Conservation (phyloP, 305 asterid genomes). For the Fraxinus angustifolia region DNA sequence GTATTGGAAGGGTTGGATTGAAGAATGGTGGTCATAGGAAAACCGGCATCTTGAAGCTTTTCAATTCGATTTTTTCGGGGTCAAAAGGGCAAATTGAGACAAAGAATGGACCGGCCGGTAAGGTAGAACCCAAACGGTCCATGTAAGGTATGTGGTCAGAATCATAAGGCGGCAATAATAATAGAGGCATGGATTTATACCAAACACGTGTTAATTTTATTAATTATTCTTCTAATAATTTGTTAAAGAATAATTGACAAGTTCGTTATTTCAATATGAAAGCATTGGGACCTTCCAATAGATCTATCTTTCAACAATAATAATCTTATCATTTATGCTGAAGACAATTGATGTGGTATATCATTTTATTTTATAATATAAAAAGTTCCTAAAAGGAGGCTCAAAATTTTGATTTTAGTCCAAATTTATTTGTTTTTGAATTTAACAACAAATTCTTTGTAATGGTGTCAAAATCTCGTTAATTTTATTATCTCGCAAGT, state of each 20-base stretch:
- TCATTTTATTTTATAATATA: background rate
- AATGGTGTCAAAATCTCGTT: background rate
- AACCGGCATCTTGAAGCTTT: constrained; percentile 41
- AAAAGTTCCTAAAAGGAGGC: background rate
- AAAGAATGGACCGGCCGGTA: constrained; percentile 18
- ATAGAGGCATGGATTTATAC: background rate
- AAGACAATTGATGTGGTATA: background rate
- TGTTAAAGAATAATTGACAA: background rate
- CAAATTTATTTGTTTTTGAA: background rate
- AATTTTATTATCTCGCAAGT: background rate
- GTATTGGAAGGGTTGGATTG: constrained; percentile 46
- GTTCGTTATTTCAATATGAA: background rate
- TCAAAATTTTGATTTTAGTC: background rate
- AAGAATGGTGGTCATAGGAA: constrained; percentile 22
- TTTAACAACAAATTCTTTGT: no score
- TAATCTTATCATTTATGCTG: background rate
- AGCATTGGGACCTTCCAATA: background rate
- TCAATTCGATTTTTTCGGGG: constrained; percentile 30
- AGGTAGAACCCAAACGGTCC: background rate
- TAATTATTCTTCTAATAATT: background rate
- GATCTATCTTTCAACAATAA: background rate
- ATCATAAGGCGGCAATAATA: constrained; percentile 18
- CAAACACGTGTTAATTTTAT: background rate
- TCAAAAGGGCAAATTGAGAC: background rate
- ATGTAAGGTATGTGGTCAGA: constrained; percentile 26